phyloP scores from a whole-genome alignment of 257 asterid species.

The Gynochthodes officinalis region DNA sequence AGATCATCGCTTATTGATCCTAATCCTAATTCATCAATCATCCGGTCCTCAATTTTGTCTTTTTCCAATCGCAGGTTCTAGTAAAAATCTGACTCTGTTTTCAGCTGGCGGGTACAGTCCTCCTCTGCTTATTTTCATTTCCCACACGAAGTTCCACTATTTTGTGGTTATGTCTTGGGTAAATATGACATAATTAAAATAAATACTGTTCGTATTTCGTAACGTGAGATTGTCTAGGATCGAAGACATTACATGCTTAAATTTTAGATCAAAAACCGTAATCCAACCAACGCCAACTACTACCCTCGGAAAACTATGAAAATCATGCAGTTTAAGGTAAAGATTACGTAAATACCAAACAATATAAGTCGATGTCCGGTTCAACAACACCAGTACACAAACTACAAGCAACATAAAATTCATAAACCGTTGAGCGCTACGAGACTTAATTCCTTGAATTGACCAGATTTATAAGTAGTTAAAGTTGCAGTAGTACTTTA shows the following conservation, averaged over 20 bases:
- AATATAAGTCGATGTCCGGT: background rate
- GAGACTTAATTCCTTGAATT: too few relatives aligned
- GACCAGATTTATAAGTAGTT: too few relatives aligned
- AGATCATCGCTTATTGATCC: too few relatives aligned
- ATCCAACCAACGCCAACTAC: conserved; percentile 7
- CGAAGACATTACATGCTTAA: background rate
- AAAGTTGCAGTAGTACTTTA: too few relatives aligned
- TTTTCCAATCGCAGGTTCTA: background rate
- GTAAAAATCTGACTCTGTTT: background rate
- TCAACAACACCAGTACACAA: background rate
- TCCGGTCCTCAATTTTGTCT: background rate
- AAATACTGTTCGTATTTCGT: too few relatives aligned
- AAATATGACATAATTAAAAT: too few relatives aligned
- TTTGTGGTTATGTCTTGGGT: too few relatives aligned
- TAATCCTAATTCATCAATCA: background rate
- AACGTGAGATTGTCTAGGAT: background rate
- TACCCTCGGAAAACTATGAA: too few relatives aligned
- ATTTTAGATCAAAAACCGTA: background rate
- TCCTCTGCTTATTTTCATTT: too few relatives aligned
- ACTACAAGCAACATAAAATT: background rate
- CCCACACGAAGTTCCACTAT: too few relatives aligned
- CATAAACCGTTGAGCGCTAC: too few relatives aligned
- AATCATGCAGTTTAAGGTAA: background rate
- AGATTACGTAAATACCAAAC: background rate
- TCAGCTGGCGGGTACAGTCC: too few relatives aligned